Base-by-base conservation (phyloP, 2,329 filamentous ascomycete genomes). In the Aspergillus ustus region DNA sequence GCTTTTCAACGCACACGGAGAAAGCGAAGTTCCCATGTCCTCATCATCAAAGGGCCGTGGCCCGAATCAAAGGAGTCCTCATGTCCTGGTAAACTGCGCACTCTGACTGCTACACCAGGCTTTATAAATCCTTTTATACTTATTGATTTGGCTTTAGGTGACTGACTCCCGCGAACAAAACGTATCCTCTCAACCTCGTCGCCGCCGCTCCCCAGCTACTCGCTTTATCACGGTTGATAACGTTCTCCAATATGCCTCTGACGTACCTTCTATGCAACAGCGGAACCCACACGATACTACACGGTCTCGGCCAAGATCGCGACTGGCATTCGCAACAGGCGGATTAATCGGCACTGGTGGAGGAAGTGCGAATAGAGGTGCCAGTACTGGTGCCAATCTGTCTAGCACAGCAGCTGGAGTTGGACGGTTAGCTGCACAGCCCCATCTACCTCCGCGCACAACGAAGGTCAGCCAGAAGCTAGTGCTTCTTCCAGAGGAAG, bases 381-480 rank as follows among this genome's bases (percentile, higher is more conserved):
- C 66, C 19, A 69, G 72, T 9, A 73, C 70, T 3, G 68, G 67
- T 19, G 72, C 71, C 19, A 72, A 72, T 57, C 66, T 68, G 22
- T 83, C 83, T 9, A 75, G 84, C 57, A 81, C 86, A 49, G 81
- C 83, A 9, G 84, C 83, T 64, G 80, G 87, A 46, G 82, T 83
- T 48, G 84, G 85, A 11, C 82, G 85, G 79, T 75, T 86, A 51
- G 79, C 83, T 0, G 83, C 84, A 7, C 72, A 78, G 55, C 81
- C 84, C 58, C 83, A 87, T 66, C 82, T 97, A 67, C 95, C 94
- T 0, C 90, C 92, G 6, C 87, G 95, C 57, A 96, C 93, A 43
- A 96, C 92, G 29, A 97, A 98, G 77, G 90, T 96, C 66, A 97
- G 92, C 76, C 92, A 98, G 81, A 98, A 98, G 79, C 83, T 99